These are phyloP conservation scores for Aspergillus luchuensis DNA, from an alignment of 2,329 filamentous ascomycete species.

Conservation along the genomic window DNA sequence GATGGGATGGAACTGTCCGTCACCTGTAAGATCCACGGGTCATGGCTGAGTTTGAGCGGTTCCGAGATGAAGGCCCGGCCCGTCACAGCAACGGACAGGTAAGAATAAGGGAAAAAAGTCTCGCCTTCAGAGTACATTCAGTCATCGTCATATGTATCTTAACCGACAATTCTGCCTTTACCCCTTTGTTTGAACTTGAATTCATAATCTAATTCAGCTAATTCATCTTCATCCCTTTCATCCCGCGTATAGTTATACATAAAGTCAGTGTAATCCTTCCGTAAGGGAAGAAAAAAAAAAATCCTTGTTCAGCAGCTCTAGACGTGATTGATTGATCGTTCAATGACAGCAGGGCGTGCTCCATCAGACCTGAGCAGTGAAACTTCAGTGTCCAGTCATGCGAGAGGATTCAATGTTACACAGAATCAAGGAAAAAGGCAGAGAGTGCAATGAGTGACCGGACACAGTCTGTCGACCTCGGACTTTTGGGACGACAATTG, in stretches of 20 bases:
- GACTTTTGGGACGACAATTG: neutral
- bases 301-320: neutral
- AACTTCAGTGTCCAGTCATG: neutral
- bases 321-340: no score
- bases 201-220: neutral
- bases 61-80: slow-evolving; percentile 20
- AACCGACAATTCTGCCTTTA: neutral
- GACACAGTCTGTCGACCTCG: neutral
- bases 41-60: neutral
- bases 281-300: no score
- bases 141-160: neutral
- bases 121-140: neutral
- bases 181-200: neutral
- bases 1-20: neutral
- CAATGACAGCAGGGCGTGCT: neutral
- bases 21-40: neutral
- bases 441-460: neutral
- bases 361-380: neutral
- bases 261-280: neutral
- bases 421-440: neutral
- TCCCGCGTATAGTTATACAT: neutral
- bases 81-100: slow-evolving; percentile 12
- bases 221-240: neutral
- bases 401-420: neutral
- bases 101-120: neutral